Percentiles rank a stretch among this genome's conserved stretches.
Evolutionary conservation across 805 yeast species (phyloP).

Genomic region (Spathaspora gorwiae): DNA sequence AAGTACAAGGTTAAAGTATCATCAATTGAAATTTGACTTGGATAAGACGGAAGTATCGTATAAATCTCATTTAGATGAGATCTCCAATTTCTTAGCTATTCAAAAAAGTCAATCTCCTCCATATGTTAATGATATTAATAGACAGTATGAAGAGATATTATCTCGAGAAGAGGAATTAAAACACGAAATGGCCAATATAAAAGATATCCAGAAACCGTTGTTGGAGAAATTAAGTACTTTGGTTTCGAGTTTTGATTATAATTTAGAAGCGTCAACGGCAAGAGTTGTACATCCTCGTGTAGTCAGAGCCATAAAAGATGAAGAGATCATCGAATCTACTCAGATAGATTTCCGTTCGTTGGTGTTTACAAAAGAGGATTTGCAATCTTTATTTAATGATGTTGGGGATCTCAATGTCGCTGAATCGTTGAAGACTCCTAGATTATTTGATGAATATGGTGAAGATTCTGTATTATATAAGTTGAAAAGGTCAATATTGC

Average conservation of each 20-base stretch:
- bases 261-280: conserved; percentile 7
- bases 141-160: conserved; percentile 17
- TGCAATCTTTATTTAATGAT: conserved; percentile 16
- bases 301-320: neutral
- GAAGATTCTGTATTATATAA: conserved; percentile 21
- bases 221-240: conserved; percentile 29
- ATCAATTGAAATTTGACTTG: conserved; percentile 24
- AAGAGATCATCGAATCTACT: neutral
- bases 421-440: conserved; percentile 13
- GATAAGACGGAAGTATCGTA: conserved; percentile 24
- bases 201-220: conserved; percentile 29
- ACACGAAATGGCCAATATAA: conserved; percentile 21
- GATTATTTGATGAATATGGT: conserved; percentile 16
- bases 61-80: conserved; percentile 18
- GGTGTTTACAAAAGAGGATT: conserved; percentile 17
- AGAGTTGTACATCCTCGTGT: neutral
- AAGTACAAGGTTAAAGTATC: conserved; percentile 11
- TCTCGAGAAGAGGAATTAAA: conserved; percentile 11
- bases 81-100: conserved; percentile 16
- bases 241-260: conserved; percentile 17
- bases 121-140: conserved; percentile 17
- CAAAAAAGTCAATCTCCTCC: conserved; percentile 9
- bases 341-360: conserved; percentile 11
- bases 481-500: conserved; percentile 16
- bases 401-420: conserved; percentile 11